A percentile compares a stretch with the other conserved stretches of the same genome.
Conservation (phyloP, 139 green algal species). For the Pleodorina starrii region DNA sequence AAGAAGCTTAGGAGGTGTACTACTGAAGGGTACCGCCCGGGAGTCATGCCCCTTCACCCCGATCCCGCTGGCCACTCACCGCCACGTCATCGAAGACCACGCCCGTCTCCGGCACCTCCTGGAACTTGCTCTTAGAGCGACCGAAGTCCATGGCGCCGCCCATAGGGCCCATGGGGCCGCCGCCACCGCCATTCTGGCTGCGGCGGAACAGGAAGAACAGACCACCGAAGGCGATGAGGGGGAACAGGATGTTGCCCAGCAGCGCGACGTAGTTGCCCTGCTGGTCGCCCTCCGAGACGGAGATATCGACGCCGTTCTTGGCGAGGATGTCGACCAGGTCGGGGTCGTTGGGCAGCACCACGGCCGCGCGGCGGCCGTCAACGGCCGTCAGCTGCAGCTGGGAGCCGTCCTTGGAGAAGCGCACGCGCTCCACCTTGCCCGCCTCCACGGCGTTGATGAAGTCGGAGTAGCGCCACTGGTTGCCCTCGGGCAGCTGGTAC, state of each 20-base stretch:
- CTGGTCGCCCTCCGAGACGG: conserved; percentile 83
- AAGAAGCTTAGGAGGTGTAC: too few species aligned
- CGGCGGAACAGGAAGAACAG: conserved; percentile 98
- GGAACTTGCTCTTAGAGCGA: conserved; percentile 98
- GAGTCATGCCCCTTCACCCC: too few species aligned
- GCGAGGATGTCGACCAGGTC: conserved; percentile 90
- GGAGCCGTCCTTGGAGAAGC: conserved; percentile 98
- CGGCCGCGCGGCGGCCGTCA: conserved; percentile 82
- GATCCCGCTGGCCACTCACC: too few species aligned
- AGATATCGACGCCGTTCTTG: conserved; percentile 89
- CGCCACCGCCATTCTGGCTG: conserved; percentile 56
- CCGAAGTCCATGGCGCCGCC: conserved; percentile 99
- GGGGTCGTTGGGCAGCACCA: conserved; percentile 89
- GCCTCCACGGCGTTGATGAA: conserved; percentile 95
- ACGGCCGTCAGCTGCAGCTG: conserved; percentile 87
- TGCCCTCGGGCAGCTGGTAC: conserved; percentile 92
- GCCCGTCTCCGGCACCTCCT: conserved; percentile 99
- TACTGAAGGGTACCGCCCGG: too few species aligned
- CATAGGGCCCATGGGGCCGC: conserved; percentile 75
- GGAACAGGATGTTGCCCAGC: conserved; percentile 99
- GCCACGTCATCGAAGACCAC: conserved; percentile 98
- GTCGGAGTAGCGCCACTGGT: conserved; percentile 97
- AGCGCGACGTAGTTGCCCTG: conserved; percentile 95
- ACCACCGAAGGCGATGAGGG: conserved; percentile 97
- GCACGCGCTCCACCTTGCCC: conserved; percentile 98